Conservation (phyloP, 164 flowering plant species). For the Vitis rupestris region DNA sequence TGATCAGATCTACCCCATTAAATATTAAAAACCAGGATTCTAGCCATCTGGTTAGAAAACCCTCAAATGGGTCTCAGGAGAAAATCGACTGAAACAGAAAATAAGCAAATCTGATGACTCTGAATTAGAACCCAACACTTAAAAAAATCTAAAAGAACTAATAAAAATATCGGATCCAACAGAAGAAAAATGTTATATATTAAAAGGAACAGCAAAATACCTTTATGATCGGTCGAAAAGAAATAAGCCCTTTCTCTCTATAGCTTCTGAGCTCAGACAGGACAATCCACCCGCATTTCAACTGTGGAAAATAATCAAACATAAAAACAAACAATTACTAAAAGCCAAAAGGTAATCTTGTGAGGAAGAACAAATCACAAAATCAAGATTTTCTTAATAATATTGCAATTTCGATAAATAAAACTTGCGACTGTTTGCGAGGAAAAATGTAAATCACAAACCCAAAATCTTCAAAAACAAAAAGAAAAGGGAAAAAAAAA, state of each 20-base stretch:
- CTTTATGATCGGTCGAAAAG: not conserved
- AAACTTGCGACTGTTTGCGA: too few species aligned
- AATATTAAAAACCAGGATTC: not conserved
- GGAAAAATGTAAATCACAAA: too few species aligned
- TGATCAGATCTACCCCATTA: slow-evolving; percentile 7
- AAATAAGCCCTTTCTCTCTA: not conserved
- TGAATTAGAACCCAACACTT: slow-evolving; percentile 22
- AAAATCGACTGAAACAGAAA: slow-evolving; percentile 1
- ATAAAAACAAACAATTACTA: not conserved
- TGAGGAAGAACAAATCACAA: too few species aligned
- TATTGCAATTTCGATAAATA: too few species aligned
- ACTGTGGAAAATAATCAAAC: not conserved
- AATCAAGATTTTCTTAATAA: too few species aligned
- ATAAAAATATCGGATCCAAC: not conserved
- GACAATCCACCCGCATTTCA: not conserved
- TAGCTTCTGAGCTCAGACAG: not conserved
- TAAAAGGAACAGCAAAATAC: not conserved
- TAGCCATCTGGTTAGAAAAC: not conserved
- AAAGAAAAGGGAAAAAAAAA: too few species aligned
- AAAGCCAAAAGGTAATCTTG: not conserved
- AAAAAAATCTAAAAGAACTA: not conserved
- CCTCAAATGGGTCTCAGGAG: slow-evolving; percentile 7
- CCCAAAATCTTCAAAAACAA: too few species aligned
- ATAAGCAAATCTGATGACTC: slow-evolving; percentile 8
- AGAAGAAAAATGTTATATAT: not conserved